These are phyloP conservation scores for Pezicula neosporulosa DNA, from an alignment of 2,329 filamentous ascomycete genomes.

Conservation along the genomic window DNA sequence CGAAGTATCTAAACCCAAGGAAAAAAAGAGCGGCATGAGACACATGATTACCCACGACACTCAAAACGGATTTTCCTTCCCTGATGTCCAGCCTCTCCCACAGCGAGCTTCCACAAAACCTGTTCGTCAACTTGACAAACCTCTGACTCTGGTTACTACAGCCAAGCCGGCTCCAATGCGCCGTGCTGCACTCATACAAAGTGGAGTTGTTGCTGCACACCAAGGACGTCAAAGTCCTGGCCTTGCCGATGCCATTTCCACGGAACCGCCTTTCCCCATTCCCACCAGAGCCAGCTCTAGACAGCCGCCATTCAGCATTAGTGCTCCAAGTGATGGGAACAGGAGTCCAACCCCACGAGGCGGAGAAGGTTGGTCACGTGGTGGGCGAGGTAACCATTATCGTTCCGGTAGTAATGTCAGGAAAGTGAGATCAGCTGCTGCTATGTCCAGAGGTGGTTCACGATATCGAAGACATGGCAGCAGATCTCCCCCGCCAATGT, in stretches of 20 bases:
- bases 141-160: slow-evolving; percentile 24
- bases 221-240: slow-evolving; percentile 62
- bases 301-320: slow-evolving; percentile 62
- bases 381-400: slow-evolving; percentile 44
- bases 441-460: slow-evolving; percentile 55
- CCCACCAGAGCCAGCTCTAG: slow-evolving; percentile 86
- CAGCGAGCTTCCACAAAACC: slow-evolving; percentile 14
- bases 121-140: slow-evolving; percentile 26
- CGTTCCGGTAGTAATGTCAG: slow-evolving; percentile 64
- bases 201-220: slow-evolving; percentile 70
- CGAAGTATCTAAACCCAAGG: slow-evolving; percentile 12
- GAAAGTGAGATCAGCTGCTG: slow-evolving; percentile 81
- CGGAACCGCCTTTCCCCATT: slow-evolving; percentile 84
- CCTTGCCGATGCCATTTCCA: slow-evolving; percentile 47
- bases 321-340: slow-evolving; percentile 65
- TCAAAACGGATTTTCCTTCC: slow-evolving; percentile 14
- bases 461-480: slow-evolving; percentile 48
- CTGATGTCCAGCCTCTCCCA: slow-evolving; percentile 16
- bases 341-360: slow-evolving; percentile 68
- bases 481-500: slow-evolving; percentile 62
- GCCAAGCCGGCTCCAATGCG: slow-evolving; percentile 56
- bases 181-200: slow-evolving; percentile 77
- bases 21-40: slow-evolving; percentile 12
- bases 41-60: slow-evolving; percentile 11
- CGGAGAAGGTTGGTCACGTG: slow-evolving; percentile 50